Base-by-base conservation (phyloP, 176 grass and related monocot species). In the Echinochloa phyllopogon region DNA sequence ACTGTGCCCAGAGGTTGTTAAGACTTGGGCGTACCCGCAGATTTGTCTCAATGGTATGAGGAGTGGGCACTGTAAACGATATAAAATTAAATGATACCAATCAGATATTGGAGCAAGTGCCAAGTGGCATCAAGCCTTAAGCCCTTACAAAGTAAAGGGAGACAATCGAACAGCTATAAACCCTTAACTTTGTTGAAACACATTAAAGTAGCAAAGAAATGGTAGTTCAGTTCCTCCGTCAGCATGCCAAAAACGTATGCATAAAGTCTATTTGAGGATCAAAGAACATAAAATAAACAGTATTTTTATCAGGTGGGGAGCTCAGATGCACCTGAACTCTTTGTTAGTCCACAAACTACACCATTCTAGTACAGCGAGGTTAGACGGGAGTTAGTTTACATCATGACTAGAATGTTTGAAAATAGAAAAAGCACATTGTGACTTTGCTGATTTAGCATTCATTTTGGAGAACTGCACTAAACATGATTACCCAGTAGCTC, bases 31-130 rank as follows among this genome's bases (percentile, higher is more conserved):
- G 44, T 79, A 72, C 36, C 20, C 5, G 0, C 49, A 67, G 27
- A 75, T 38, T 45, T 47, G 18, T 75, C 71, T 58, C 59, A 8
- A 43, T 75, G 69, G 48, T 48, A 74, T 2, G 39, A 25, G 50
- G 77, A 81, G 14, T 12, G 37, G 62, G 18, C 49, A 57, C 57
- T 79, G 67, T 39, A 65, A 55, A 64, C 39, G 47, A 48, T 65
- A 4, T 56, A 63, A 86, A 38, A 38, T 77, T 62, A 81, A 38
- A 76, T 62, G 43, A 47, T 83, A 83, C 36, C 11, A 11, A 88
- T 78, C 44, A 77, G 63, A 79, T 86, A 39, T 71, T 70, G 20
- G 42, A 13, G 40, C 41, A 75, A 69, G 69, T 47, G 41, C 10
- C 49, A 80, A 60, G 69, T 47, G 49, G 6, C 49, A 49, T 58